These are phyloP conservation scores for Closterium sp. DNA, from an alignment of 139 green algal species.

Conservation along the genomic window DNA sequence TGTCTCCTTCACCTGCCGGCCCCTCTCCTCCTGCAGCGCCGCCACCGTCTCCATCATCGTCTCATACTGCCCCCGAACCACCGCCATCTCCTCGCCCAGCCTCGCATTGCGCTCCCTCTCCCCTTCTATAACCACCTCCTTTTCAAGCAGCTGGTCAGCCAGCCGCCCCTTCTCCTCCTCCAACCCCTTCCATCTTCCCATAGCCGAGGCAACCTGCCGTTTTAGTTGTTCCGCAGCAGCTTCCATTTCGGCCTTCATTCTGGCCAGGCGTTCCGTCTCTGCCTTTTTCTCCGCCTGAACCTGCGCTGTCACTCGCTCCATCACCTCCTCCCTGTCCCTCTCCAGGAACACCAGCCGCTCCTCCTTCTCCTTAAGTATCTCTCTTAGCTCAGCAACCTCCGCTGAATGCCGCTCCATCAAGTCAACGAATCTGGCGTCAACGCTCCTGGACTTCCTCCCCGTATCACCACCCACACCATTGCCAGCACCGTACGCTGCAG, in stretches of 20 bases:
- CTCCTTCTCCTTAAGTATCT: constrained; percentile 28
- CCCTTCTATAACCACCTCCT: constrained; percentile 28
- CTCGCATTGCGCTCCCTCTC: constrained; percentile 18
- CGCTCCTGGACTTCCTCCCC: neutral
- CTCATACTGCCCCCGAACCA: constrained; percentile 23
- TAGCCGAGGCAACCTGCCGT: constrained; percentile 16
- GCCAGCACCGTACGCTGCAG: constrained; percentile 2
- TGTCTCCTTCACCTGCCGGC: neutral
- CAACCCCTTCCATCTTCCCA: constrained; percentile 14
- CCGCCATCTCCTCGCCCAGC: constrained; percentile 30
- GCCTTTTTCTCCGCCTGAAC: constrained; percentile 8
- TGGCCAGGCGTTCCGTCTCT: constrained; percentile 28
- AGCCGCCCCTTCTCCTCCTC: constrained; percentile 32
- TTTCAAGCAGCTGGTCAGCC: constrained; percentile 4
- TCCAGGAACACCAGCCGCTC: constrained; percentile 19
- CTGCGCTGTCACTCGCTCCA: constrained; percentile 6
- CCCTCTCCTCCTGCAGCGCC: constrained; percentile 26
- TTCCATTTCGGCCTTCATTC: constrained; percentile 33
- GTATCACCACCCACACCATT: constrained; percentile 2
- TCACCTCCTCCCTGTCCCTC: constrained; percentile 12
- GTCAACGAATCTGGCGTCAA: constrained; percentile 8
- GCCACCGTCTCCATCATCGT: constrained; percentile 29
- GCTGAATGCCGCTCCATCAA: constrained; percentile 32
- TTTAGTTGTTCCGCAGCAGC: constrained; percentile 1
- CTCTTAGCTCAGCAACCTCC: constrained; percentile 32